Conservation (phyloP, 345 rosid genomes). For the Euphorbia tirucalli region DNA sequence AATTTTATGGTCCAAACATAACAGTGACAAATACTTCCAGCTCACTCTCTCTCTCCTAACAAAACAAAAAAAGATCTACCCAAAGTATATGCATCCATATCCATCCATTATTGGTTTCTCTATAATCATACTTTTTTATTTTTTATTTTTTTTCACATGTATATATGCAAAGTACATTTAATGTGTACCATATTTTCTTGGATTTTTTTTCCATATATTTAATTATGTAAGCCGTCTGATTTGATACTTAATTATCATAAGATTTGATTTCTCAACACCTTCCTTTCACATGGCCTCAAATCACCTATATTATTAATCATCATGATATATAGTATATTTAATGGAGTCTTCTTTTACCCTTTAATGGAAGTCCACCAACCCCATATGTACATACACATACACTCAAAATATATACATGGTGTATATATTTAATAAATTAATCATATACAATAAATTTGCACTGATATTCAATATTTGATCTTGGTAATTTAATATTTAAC, state of each 20-base stretch:
- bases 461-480: too few relatives aligned
- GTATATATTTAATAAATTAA: too few relatives aligned
- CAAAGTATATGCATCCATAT: neutral
- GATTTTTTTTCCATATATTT: neutral
- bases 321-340: slow-evolving; percentile 7
- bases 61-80: slow-evolving; percentile 17
- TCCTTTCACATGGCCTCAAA: slow-evolving; percentile 37
- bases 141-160: neutral
- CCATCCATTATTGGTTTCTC: neutral
- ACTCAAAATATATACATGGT: neutral
- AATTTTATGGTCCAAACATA: slow-evolving; percentile 17
- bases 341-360: slow-evolving; percentile 19
- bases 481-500: too few relatives aligned
- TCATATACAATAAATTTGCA: neutral
- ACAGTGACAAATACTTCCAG: slow-evolving; percentile 28
- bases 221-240: slow-evolving; percentile 16
- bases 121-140: neutral
- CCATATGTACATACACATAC: slow-evolving; percentile 4
- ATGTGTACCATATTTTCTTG: slow-evolving; percentile 23
- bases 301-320: slow-evolving; percentile 31
- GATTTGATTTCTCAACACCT: slow-evolving; percentile 23
- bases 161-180: slow-evolving; percentile 25
- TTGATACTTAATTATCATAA: neutral
- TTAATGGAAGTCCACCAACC: slow-evolving; percentile 23
- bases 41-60: slow-evolving; percentile 1